Evolutionary conservation across 2,329 filamentous ascomycete genomes (phyloP), one percentile per base, ranked within the genome.

Genomic region (Eurotiales sp.): DNA sequence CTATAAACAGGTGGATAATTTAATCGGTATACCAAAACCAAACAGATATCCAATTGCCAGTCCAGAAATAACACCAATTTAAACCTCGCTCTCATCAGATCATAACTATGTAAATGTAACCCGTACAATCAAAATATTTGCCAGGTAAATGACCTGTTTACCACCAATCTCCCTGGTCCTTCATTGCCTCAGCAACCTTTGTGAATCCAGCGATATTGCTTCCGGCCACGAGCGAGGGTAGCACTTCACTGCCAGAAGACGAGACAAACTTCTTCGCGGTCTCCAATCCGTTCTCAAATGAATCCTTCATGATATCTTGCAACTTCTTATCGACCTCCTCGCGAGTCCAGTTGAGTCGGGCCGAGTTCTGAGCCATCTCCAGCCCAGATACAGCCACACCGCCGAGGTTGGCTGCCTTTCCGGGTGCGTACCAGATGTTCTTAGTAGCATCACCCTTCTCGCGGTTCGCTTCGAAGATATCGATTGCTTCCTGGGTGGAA

Each of bases 331-430:
- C 92, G 59, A 97, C 93, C 78, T 96, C 87, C 78, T 96, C 88
- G 42, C 79, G 67, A 23, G 88, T 88, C 93, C 93, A 99, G 66
- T 76, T 81, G 59, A 96, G 79, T 55, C 92, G 86, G 72, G 86
- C 75, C 59, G 87, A 92, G 83, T 99, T 97, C 83, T 99, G 93
- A 7, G 92, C 91, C 93, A 99, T 99, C 82, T 99, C 93, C 40
- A 99, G 84, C 63, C 93, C 93, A 2, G 90, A 96, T 36, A 99
- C 93, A 52, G 93, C 93, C 52, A 97, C 93, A 80, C 93, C 93
- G 72, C 93, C 93, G 61, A 90, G 90, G 79, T 97, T 97, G 77
- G 92, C 89, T 27, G 93, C 93, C 83, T 97, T 97, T 62, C 90
- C 92, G 46, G 92, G 92, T 15, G 88, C 93, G 73, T 97, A 97